Base-by-base conservation (phyloP, 1,139 yeast species). In the Yamadazyma sp. region DNA sequence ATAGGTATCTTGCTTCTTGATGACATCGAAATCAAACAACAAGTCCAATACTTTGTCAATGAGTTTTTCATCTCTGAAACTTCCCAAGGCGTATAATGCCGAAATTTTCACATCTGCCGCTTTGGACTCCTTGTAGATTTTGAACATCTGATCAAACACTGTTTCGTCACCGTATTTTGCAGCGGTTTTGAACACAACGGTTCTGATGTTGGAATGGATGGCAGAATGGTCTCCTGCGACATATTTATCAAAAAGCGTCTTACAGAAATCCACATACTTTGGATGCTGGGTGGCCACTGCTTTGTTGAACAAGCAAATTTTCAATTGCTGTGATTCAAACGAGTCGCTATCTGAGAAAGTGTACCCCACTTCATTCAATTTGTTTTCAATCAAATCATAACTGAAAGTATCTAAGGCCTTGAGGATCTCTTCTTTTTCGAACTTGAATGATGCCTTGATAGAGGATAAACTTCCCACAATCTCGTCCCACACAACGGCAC, bases 1-100 rank as follows among this genome's bases (percentile, higher is more conserved):
- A 59, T 81, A 82, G 41, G 86, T 77, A 61, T 90, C 97, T 68
- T 90, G 97, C 22, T 79, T 68, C 56, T 86, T 82, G 48, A 89
- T 73, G 27, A 80, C 68, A 25, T 83, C 78, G 25, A 88, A 82
- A 56, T 86, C 82, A 45, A 86, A 72, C 46, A 86, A 62, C 53
- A 76, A 70, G 3, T 64, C 72, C 37, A 85, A 67, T 11, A 88
- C 80, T 62, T 78, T 81, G 48, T 76, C 65, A 44, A 85, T 70
- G 39, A 86, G 66, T 33, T 69, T 70, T 5, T 70, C 64, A 47
- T 82, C 76, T 45, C 73, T 76, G 56, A 86, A 83, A 52, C 76
- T 65, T 56, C 97, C 97, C 34, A 90, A 70, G 2, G 87, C 61
- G 58, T 84, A 74, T 55, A 90, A 75, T 12, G 95, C 95, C 29